Conservation (phyloP, 2,329 filamentous ascomycete genomes). For the Alternaria conjuncta region DNA sequence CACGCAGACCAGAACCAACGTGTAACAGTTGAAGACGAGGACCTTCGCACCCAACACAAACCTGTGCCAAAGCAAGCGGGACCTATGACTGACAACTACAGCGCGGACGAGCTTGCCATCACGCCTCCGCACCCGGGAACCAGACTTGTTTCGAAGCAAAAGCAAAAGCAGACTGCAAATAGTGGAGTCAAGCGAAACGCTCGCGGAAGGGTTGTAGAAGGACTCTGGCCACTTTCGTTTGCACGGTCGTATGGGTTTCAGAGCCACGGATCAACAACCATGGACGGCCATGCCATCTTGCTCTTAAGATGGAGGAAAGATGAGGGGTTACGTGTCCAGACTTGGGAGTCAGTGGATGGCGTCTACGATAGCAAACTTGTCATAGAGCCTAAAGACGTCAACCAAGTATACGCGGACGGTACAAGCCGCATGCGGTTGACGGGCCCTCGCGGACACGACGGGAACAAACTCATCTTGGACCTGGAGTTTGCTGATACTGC, state of each 20-base stretch:
- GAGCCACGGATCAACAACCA: background rate
- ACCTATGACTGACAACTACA: slow-evolving; percentile 3
- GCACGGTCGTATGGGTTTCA: slow-evolving; percentile 24
- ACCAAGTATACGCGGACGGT: slow-evolving; percentile 19
- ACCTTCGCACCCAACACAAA: slow-evolving; percentile 22
- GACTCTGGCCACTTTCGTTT: slow-evolving; percentile 23
- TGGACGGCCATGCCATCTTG: slow-evolving; percentile 1
- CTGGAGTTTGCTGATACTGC: slow-evolving; percentile 23
- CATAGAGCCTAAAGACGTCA: slow-evolving; percentile 20
- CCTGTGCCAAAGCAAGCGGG: background rate
- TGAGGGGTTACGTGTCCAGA: slow-evolving; percentile 3
- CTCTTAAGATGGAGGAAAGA: background rate
- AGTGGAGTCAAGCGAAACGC: slow-evolving; percentile 1
- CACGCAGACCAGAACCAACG: background rate
- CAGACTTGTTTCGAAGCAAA: slow-evolving; percentile 5
- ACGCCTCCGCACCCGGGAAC: background rate
- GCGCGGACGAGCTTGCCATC: slow-evolving; percentile 28
- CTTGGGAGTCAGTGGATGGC: background rate
- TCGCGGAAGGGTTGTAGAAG: background rate
- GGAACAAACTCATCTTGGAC: slow-evolving; percentile 22
- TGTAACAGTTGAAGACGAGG: background rate
- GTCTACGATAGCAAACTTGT: background rate
- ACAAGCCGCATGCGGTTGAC: slow-evolving; percentile 25
- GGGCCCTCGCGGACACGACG: slow-evolving; percentile 15
- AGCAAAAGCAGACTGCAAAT: background rate